These are phyloP conservation scores for Cucurbita argyrosperma DNA, from an alignment of 306 rosid genomes.

Conservation along the genomic window DNA sequence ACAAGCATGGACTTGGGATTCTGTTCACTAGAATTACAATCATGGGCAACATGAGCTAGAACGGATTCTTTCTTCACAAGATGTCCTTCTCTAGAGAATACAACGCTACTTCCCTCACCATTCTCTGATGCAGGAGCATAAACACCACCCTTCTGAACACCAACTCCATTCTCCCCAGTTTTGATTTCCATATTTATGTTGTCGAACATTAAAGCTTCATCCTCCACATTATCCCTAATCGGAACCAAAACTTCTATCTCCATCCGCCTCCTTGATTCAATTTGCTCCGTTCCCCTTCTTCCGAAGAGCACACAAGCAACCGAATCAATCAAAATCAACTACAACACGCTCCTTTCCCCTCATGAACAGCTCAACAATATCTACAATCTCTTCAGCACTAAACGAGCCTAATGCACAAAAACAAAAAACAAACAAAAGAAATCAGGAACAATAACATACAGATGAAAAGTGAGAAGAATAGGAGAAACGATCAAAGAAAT, in stretches of 20 bases:
- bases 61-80: slow-evolving; percentile 30
- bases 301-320: slow-evolving; percentile 5
- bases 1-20: slow-evolving; percentile 35
- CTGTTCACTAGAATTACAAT: slow-evolving; percentile 28
- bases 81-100: slow-evolving; percentile 42
- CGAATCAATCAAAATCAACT: background rate
- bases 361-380: background rate
- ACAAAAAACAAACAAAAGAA: background rate
- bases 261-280: background rate
- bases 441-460: background rate
- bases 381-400: background rate
- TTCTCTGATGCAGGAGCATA: slow-evolving; percentile 20
- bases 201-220: slow-evolving; percentile 15
- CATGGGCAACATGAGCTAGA: slow-evolving; percentile 13
- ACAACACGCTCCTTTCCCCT: background rate
- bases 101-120: slow-evolving; percentile 44
- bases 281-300: background rate
- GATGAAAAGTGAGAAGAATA: background rate
- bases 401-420: background rate
- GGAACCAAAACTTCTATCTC: background rate
- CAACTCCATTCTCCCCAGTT: slow-evolving; percentile 22
- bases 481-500: background rate
- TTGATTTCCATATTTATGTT: slow-evolving; percentile 25
- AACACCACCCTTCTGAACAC: slow-evolving; percentile 24
- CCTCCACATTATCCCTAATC: background rate